Evolutionary conservation across 768 basidiomycete genomes (phyloP), one percentile per base, ranked within the genome.

Genomic region (Leccinum rimulosum): DNA sequence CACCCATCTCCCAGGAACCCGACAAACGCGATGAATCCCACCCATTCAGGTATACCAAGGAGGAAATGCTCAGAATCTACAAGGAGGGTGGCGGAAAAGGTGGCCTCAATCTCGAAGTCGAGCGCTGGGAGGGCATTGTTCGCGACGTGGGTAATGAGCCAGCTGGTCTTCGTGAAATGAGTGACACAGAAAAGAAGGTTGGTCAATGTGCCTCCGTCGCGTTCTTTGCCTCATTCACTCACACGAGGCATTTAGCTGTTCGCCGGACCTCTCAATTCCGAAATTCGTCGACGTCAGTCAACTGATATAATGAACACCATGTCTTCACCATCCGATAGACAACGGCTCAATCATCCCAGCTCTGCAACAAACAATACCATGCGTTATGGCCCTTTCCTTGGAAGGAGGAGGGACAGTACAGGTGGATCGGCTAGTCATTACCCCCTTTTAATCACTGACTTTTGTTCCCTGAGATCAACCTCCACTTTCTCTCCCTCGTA

Each of bases 181-280:
- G 78, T 58, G 92, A 93, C 54, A 76, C 78, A 22, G 94, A 96
- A 80, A 93, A 88, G 79, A 95, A 94, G 89, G 94, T 94, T 67
- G 67, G 81, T 33, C 54, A 56, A 33, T 51, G 25, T 55, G 59
- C 38, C 28, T 56, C 33, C 30, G 35, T 35, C 40, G 22, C 64
- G 58, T 66, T 51, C 54, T 50, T 22, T 57, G 43, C 28, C 58
- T 56, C 63, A 40, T 58, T 68, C 54, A 60, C 66, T 74, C 70
- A 73, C 70, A 57, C 66, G 70, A 72, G 55, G 45, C 60, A 59
- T 70, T 45, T 70, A 93, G 92, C 83, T 95, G 66, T 92, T 93
- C 70, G 77, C 89, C 64, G 86, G 89, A 49, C 78, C 66, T 71
- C 80, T 95, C 65, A 95, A 95, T 77, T 93, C 93, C 59, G 91